These are phyloP conservation scores for Fusarium longipes DNA, from an alignment of 2,329 filamentous ascomycete genomes.

Conservation along the genomic window DNA sequence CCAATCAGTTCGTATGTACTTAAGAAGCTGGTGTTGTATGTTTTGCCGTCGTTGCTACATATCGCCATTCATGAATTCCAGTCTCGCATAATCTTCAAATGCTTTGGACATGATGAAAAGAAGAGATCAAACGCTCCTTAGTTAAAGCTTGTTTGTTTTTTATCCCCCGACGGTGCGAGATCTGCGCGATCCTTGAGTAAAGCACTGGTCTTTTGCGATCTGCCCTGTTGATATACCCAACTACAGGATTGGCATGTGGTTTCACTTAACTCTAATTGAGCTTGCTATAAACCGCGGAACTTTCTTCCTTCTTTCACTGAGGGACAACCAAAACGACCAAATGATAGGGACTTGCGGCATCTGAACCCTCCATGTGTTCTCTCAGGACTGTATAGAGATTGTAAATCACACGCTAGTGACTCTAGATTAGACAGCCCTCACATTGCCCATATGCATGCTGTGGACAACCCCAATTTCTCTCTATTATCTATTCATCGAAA, in stretches of 20 bases:
- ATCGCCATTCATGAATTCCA: not conserved
- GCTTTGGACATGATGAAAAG: not conserved
- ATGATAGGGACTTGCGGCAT: not conserved
- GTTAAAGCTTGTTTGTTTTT: not conserved
- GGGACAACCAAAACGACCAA: rapidly evolving
- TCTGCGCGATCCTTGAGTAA: not conserved
- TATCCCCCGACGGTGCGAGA: not conserved
- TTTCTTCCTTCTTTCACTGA: too few species aligned
- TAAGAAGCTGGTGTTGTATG: not conserved
- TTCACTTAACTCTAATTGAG: not conserved
- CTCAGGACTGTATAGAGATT: too few species aligned
- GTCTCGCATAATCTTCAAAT: not conserved
- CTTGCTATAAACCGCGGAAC: not conserved
- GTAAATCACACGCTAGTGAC: too few species aligned
- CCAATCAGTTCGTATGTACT: not conserved
- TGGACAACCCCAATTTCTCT: not conserved
- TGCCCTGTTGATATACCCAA: not conserved
- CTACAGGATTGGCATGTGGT: not conserved
- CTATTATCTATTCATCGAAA: not conserved
- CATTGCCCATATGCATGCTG: too few species aligned
- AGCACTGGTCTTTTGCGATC: not conserved
- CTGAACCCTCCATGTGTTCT: not conserved
- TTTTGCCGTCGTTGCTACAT: too few species aligned
- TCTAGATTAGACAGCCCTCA: not conserved
- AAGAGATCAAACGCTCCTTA: not conserved